These are phyloP conservation scores for Apiotrichum gamsii DNA, from an alignment of 1,284 basidiomycete species.

Conservation along the genomic window DNA sequence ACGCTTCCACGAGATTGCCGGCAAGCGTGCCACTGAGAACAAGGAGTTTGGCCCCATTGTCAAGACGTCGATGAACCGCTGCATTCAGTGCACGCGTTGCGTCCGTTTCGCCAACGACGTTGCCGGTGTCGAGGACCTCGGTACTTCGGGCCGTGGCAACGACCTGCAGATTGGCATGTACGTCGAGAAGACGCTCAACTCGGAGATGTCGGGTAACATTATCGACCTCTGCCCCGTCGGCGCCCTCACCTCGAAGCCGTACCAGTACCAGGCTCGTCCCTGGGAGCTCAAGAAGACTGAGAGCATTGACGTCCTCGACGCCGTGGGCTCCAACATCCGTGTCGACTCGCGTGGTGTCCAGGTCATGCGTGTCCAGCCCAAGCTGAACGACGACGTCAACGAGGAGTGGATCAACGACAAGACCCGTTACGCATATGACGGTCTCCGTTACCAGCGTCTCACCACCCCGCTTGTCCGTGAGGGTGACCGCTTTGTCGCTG, in stretches of 20 bases:
- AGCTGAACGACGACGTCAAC: slow-evolving; percentile 96
- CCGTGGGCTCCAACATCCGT: slow-evolving; percentile 95
- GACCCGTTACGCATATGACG: slow-evolving; percentile 94
- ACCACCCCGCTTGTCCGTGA: slow-evolving; percentile 87
- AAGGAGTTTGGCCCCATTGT: slow-evolving; percentile 97
- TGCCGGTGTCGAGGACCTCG: slow-evolving; percentile 94
- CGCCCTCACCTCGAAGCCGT: slow-evolving; percentile 95
- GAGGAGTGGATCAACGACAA: slow-evolving; percentile 99
- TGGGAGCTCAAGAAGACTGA: slow-evolving; percentile 99
- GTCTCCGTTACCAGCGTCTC: slow-evolving; percentile 89
- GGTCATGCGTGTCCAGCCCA: slow-evolving; percentile 95
- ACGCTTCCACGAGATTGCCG: slow-evolving; percentile 95
- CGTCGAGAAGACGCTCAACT: slow-evolving; percentile 95
- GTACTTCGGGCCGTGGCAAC: slow-evolving; percentile 94
- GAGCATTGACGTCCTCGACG: slow-evolving; percentile 94
- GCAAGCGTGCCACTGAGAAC: slow-evolving; percentile 97
- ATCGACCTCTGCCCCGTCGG: slow-evolving; percentile 94
- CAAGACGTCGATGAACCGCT: slow-evolving; percentile 98
- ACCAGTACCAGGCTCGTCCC: slow-evolving; percentile 92
- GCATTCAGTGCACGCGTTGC: slow-evolving; percentile 99
- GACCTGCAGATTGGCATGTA: slow-evolving; percentile 99
- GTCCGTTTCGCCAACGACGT: slow-evolving; percentile 99
- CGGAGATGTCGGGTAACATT: slow-evolving; percentile 95
- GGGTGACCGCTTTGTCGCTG: slow-evolving; percentile 85
- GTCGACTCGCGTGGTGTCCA: slow-evolving; percentile 92